phyloP scores from a whole-genome alignment of 169 alveolate species.

The Cryptosporidium muris region DNA sequence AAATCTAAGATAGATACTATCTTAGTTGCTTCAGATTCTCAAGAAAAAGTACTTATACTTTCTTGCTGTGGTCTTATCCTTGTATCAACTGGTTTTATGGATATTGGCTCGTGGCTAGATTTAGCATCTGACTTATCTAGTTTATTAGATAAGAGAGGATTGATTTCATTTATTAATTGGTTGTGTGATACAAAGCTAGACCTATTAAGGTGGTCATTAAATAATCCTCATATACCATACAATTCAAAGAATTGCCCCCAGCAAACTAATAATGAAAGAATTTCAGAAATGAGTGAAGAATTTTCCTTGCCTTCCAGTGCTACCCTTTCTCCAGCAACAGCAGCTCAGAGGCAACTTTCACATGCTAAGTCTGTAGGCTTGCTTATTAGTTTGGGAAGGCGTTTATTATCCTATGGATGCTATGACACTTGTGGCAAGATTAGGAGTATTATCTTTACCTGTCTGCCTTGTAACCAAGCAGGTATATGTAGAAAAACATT shows the following conservation, averaged over 20 bases:
- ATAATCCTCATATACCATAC: slow-evolving; percentile 55
- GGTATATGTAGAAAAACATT: slow-evolving; percentile 61
- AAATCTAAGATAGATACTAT: neutral
- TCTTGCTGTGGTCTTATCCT: slow-evolving; percentile 10
- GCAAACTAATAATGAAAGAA: neutral
- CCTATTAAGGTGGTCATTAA: slow-evolving; percentile 41
- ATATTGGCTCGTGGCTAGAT: slow-evolving; percentile 53
- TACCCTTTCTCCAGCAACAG: slow-evolving; percentile 32
- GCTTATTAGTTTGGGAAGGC: slow-evolving; percentile 20
- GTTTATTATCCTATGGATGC: slow-evolving; percentile 22
- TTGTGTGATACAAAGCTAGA: slow-evolving; percentile 27
- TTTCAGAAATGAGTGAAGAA: neutral
- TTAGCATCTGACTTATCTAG: slow-evolving; percentile 10
- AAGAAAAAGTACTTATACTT: slow-evolving; percentile 1
- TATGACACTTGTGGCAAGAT: slow-evolving; percentile 28
- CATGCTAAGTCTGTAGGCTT: slow-evolving; percentile 69
- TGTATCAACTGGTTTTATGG: slow-evolving; percentile 36
- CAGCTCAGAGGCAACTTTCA: slow-evolving; percentile 64
- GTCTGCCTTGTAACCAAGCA: slow-evolving; percentile 58
- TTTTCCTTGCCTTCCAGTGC: neutral
- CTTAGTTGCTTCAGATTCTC: neutral
- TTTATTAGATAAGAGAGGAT: slow-evolving; percentile 10
- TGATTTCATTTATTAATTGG: slow-evolving; percentile 50
- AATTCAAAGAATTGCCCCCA: neutral
- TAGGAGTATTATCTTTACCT: slow-evolving; percentile 50